A percentile compares a stretch with the other conserved stretches of the same genome.
Conservation (phyloP, 2,329 filamentous ascomycete species). For the Microdochium nivale region DNA sequence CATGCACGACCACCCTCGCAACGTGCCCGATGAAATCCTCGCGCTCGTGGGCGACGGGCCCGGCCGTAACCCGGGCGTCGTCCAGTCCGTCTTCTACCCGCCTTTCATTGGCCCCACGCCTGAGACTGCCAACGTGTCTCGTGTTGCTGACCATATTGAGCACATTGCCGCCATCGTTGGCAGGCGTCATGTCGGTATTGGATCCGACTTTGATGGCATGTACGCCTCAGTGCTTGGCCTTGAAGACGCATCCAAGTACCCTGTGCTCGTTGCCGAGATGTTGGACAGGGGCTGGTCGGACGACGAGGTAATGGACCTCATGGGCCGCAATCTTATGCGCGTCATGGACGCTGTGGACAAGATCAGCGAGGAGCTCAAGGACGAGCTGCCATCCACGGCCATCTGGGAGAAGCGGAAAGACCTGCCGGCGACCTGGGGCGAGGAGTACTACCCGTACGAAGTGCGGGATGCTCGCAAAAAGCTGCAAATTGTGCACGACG, state of each 20-base stretch:
- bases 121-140: conserved; percentile 6
- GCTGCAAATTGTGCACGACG: conserved; percentile 3
- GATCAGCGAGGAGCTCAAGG: conserved; percentile 3
- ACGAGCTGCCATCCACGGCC: conserved; percentile 1
- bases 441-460: conserved; percentile 4
- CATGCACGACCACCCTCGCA: conserved; percentile 53
- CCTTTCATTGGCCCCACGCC: conserved; percentile 10
- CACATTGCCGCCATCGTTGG: conserved; percentile 15
- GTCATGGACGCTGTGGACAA: conserved; percentile 7
- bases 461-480: conserved; percentile 5
- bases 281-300: conserved; percentile 4
- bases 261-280: conserved; percentile 7
- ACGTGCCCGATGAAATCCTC: conserved; percentile 32
- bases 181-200: conserved; percentile 24
- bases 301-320: conserved; percentile 6
- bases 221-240: conserved; percentile 11
- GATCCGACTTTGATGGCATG: conserved; percentile 23
- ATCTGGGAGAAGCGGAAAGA: conserved; percentile 7
- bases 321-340: conserved; percentile 8
- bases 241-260: conserved; percentile 10
- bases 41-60: conserved; percentile 11
- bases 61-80: conserved; percentile 10
- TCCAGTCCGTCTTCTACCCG: conserved; percentile 14
- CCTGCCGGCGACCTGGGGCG: conserved; percentile 5
- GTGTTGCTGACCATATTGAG: conserved; percentile 21